Conservation (phyloP, 1,284 basidiomycete species). For the Rhodotorula sp. region DNA sequence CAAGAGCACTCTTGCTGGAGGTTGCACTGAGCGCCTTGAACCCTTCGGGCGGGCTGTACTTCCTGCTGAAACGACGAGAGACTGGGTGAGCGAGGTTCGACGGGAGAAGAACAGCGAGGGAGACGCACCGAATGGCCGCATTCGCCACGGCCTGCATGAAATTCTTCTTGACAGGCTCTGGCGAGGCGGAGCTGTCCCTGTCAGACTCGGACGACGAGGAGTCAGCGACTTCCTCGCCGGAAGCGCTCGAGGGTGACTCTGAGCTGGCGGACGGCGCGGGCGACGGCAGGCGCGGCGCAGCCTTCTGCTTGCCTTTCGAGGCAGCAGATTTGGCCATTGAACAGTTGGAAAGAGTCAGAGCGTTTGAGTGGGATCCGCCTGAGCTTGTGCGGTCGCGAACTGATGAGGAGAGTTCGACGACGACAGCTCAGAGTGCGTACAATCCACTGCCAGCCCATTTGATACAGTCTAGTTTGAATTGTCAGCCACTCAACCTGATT, state of each 20-base stretch:
- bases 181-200: conserved; percentile 17
- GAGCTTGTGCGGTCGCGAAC: neutral
- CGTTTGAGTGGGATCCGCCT: neutral
- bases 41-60: conserved; percentile 31
- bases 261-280: conserved; percentile 15
- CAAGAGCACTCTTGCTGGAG: conserved; percentile 10
- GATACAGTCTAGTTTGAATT: too few relatives aligned
- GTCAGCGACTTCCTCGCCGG: conserved; percentile 14
- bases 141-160: conserved; percentile 4
- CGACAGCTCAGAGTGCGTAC: neutral
- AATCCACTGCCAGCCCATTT: too few relatives aligned
- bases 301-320: neutral
- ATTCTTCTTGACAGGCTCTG: conserved; percentile 4
- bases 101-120: neutral
- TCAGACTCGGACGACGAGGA: neutral
- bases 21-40: conserved; percentile 12
- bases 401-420: neutral
- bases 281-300: conserved; percentile 3
- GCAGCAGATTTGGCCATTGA: conserved; percentile 22
- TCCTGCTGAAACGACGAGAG: neutral
- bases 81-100: neutral
- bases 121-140: conserved; percentile 13
- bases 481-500: too few relatives aligned
- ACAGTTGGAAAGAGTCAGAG: neutral
- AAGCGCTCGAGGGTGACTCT: conserved; percentile 10